Base-by-base conservation (phyloP, 768 basidiomycete species). In the Mycena olivaceomarginata region DNA sequence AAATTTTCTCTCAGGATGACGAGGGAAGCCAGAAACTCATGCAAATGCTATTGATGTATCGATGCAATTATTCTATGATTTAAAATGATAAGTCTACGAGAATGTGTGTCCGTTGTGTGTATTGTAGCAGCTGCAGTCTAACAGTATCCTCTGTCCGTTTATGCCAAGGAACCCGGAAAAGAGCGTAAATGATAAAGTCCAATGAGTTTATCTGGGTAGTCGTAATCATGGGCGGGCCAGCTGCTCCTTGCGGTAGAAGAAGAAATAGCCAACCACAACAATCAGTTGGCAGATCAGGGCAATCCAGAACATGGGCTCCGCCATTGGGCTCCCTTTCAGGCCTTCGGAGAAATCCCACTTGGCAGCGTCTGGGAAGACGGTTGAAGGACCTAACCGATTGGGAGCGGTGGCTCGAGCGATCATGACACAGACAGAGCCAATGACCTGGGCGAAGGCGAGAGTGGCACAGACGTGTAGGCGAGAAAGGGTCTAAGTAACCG, bases 221-320 rank as follows among this genome's bases (percentile, higher is more conserved):
- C 64, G 78, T 80, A 70, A 83, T 87, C 76, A 88, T 81, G 87
- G 87, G 68, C 87, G 87, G 78, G 87, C 87, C 76, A 98, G 91
- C 84, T 98, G 97, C 86, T 98, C 97, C 87, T 96, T 97, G 85
- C 97, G 93, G 86, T 98, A 98, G 92, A 98, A 98, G 96, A 96
- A 96, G 89, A 97, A 97, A 88, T 98, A 98, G 25, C 97, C 97
- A 76, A 94, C 85, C 74, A 98, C 96, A 82, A 98, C 97, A 79
- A 97, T 85, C 70, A 98, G 82, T 83, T 97, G 96, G 83, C 93
- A 95, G 9, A 92, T 80, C 71, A 96, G 87, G 62, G 96, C 96
- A 67, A 97, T 85, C 97, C 97, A 98, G 89, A 98, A 98, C 60
- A 95, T 90, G 70, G 96, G 93, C 18, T 91, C 89, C 22, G 94